These are phyloP conservation scores for Hyaloscypha finlandica DNA, from an alignment of 495 filamentous ascomycete genomes.

Conservation along the genomic window DNA sequence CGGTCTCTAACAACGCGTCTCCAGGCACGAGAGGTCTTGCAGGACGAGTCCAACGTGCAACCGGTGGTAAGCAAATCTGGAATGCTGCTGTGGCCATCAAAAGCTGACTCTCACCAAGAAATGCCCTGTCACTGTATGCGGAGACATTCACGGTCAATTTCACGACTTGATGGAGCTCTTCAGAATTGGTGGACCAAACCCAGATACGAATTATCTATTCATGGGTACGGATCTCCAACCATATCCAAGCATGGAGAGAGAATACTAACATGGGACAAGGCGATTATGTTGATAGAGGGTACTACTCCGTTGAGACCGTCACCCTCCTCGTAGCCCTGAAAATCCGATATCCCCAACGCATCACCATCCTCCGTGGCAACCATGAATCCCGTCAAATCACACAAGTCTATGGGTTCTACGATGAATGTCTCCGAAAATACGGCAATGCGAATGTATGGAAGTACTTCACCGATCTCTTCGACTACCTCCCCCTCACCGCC, in stretches of 20 bases:
- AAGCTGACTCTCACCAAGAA: conserved; percentile 56
- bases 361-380: conserved; percentile 95
- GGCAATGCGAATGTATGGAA: conserved; percentile 99
- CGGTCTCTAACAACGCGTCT: conserved; percentile 22
- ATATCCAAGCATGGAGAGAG: background rate
- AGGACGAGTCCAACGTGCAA: conserved; percentile 98
- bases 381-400: conserved; percentile 98
- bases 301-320: conserved; percentile 96
- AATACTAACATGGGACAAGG: conserved; percentile 49
- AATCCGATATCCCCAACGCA: conserved; percentile 93
- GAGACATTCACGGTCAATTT: conserved; percentile 93
- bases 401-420: conserved; percentile 97
- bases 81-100: background rate
- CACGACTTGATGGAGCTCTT: conserved; percentile 95
- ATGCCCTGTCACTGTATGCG: conserved; percentile 92
- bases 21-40: conserved; percentile 92
- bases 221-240: conserved; percentile 61
- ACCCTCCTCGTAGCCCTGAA: conserved; percentile 92
- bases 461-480: conserved; percentile 98
- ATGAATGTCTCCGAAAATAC: conserved; percentile 96
- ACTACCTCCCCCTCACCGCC: conserved; percentile 96
- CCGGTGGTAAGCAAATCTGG: conserved; percentile 76
- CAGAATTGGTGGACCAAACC: conserved; percentile 87
- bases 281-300: conserved; percentile 95
- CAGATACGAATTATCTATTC: conserved; percentile 93